Base-by-base conservation (phyloP, 345 rosid species). In the Streptanthus diversifolius region DNA sequence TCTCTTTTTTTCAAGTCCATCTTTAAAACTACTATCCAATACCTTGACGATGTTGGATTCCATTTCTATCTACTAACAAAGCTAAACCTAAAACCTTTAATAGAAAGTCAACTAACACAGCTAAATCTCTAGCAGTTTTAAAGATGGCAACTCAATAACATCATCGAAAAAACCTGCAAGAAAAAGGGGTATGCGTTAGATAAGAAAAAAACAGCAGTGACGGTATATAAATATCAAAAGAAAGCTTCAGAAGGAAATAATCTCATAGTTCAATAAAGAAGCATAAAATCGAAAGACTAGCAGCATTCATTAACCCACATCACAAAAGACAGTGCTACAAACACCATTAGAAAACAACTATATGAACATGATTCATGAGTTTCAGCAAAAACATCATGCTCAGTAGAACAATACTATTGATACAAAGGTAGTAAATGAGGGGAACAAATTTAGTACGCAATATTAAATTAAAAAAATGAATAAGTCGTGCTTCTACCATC, bases 51-150 rank as follows among this genome's bases (percentile, higher is more conserved):
- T 73, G 52, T 41, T 82, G 72, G 84, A 13, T 61, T 85, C 89
- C 96, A 89, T 89, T 78, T 74, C 76, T 80, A 71, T 43, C 79
- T 82, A 76, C 75, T 76, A 78, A 65, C 65, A 82, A 79, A 7
- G 59, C 63, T 73, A 77, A 75, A 70, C 54, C 75, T 63, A 75
- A 66, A 60, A 56, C 74, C 63, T 67, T 61, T 49, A 77, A 77
- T 5, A 33, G 27, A 62, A 68, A 75, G 41, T 45, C 59, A 71
- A 47, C 71, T 7, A 72, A 39, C 21, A 73, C 67, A 53, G 25
- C 75, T 66, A 72, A 63, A 73, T 79, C 70, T 58, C 55, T 71
- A 54, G 76, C 73, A 35, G 84, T 65, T 65, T 79, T 76, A 81
- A 44, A 74, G 73, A 52, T 40, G 61, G 63, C 2, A 45, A 19